A percentile compares a stretch with the other conserved stretches of the same genome.
Conservation (phyloP, 1,139 yeast genomes). For the Protomyces gravidus region DNA sequence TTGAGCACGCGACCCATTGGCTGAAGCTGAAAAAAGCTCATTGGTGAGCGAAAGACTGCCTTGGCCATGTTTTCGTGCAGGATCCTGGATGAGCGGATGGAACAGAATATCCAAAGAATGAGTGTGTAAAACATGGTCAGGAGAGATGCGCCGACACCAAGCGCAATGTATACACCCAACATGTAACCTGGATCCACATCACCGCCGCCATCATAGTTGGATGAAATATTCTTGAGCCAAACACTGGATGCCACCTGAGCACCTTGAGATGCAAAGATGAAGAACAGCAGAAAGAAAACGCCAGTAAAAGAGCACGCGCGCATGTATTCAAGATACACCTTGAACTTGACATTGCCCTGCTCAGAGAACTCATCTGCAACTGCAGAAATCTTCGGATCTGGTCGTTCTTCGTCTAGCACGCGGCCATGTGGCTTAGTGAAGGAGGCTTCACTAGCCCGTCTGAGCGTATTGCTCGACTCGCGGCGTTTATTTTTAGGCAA, state of each 20-base stretch:
- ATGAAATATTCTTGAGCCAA: conserved; percentile 96
- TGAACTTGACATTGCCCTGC: conserved; percentile 92
- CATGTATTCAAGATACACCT: conserved; percentile 76
- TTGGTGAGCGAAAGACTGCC: conserved; percentile 84
- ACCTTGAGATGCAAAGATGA: conserved; percentile 52
- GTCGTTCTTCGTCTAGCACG: conserved; percentile 27
- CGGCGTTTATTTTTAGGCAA: conserved; percentile 9
- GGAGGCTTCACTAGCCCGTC: conserved; percentile 69
- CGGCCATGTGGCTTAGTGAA: conserved; percentile 41
- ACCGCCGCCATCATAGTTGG: conserved; percentile 63
- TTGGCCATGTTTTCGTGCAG: conserved; percentile 76
- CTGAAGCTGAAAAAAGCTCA: conserved; percentile 95
- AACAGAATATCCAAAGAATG: conserved; percentile 75
- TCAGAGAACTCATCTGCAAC: conserved; percentile 62
- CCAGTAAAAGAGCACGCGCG: conserved; percentile 77
- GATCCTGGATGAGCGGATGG: conserved; percentile 73
- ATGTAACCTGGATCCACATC: conserved; percentile 76
- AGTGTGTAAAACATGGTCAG: conserved; percentile 62
- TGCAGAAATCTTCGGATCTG: conserved; percentile 33
- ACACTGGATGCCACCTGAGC: conserved; percentile 64
- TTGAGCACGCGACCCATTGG: conserved; percentile 93
- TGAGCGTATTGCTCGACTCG: conserved; percentile 46
- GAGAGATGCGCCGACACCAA: conserved; percentile 67
- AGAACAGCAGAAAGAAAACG: conserved; percentile 54
- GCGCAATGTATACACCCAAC: conserved; percentile 66